Percentiles rank a stretch among this genome's conserved stretches.
phyloP scores from a whole-genome alignment of 805 yeast species.

The Starmerella gropengiesseri region DNA sequence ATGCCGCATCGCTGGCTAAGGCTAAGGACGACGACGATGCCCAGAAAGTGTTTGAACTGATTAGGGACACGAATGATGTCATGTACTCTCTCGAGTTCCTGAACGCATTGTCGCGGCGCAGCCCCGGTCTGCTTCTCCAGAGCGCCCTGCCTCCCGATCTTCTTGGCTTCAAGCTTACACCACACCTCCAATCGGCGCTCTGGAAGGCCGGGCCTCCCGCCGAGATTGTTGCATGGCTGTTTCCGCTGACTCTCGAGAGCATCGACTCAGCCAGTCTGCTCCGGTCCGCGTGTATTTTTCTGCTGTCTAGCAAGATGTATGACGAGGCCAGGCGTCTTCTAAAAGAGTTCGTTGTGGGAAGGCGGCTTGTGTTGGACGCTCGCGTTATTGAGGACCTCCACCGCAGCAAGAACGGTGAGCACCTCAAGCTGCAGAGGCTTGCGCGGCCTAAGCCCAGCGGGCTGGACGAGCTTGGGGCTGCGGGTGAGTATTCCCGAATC shows the following conservation, averaged over 20 bases:
- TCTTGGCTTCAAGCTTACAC: constrained; percentile 3
- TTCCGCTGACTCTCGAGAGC: constrained; percentile 10
- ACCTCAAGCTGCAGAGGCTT: not conserved
- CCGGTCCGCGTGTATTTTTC: constrained; percentile 8
- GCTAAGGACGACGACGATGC: not conserved
- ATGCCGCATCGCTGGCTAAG: constrained; percentile 9
- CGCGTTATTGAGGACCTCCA: not conserved
- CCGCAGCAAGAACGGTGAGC: not conserved
- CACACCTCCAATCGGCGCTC: constrained; percentile 12
- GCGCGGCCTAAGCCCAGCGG: not conserved
- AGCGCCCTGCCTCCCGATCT: constrained; percentile 14
- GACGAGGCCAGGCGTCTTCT: not conserved
- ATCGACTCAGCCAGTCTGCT: constrained; percentile 10
- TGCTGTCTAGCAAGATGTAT: not conserved
- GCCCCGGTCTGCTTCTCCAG: constrained; percentile 10
- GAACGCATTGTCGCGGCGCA: constrained; percentile 13
- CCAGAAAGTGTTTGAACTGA: not conserved
- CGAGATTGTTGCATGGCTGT: constrained; percentile 16
- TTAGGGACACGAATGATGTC: constrained; percentile 3
- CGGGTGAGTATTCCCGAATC: not conserved
- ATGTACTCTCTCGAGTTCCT: constrained; percentile 15
- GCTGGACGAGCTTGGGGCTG: not conserved
- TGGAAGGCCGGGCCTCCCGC: constrained; percentile 13
- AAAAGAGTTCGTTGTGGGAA: constrained; percentile 1
- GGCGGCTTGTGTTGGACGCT: not conserved